A percentile compares a stretch with the other conserved stretches of the same genome.
Evolutionary conservation across 2,329 filamentous ascomycete species (phyloP).

Genomic region (Teratosphaeria pseudoeucalypti): DNA sequence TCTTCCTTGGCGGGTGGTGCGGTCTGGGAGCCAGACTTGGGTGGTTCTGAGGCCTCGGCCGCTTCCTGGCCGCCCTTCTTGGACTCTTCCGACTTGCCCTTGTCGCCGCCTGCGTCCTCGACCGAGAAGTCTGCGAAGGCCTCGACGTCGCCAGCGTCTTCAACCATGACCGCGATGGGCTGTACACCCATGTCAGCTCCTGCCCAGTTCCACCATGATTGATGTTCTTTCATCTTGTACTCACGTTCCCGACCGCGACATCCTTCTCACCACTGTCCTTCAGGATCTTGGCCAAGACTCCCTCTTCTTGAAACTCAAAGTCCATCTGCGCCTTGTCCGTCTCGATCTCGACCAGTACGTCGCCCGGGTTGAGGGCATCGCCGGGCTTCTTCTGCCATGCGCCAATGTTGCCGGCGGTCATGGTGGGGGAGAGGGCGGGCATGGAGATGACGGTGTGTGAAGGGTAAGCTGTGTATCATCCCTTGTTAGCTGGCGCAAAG

Average conservation of each 20-base stretch:
- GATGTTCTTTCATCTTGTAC: constrained; percentile 31
- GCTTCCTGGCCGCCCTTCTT: constrained; percentile 54
- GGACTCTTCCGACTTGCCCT: constrained; percentile 48
- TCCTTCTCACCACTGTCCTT: constrained; percentile 92
- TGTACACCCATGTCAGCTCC: constrained; percentile 30
- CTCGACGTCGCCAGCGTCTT: constrained; percentile 76
- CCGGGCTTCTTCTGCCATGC: constrained; percentile 96
- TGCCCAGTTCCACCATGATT: background rate
- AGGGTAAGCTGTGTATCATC: constrained; percentile 65
- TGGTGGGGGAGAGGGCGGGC: constrained; percentile 95
- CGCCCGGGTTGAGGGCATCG: constrained; percentile 76
- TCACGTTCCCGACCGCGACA: constrained; percentile 83
- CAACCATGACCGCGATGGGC: constrained; percentile 93
- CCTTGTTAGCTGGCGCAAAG: background rate
- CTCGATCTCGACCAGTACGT: constrained; percentile 76
- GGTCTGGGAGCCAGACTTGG: constrained; percentile 47
- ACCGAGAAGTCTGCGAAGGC: constrained; percentile 83
- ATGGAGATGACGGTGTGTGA: constrained; percentile 93
- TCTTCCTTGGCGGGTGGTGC: constrained; percentile 44
- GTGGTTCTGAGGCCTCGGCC: constrained; percentile 51
- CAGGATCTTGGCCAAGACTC: constrained; percentile 85
- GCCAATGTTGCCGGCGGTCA: constrained; percentile 94
- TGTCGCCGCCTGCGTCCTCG: constrained; percentile 82
- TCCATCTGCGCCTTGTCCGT: constrained; percentile 99
- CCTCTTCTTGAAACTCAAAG: constrained; percentile 98